Base-by-base conservation (phyloP, 2,329 filamentous ascomycete genomes). In the Trichoderma simmonsii region DNA sequence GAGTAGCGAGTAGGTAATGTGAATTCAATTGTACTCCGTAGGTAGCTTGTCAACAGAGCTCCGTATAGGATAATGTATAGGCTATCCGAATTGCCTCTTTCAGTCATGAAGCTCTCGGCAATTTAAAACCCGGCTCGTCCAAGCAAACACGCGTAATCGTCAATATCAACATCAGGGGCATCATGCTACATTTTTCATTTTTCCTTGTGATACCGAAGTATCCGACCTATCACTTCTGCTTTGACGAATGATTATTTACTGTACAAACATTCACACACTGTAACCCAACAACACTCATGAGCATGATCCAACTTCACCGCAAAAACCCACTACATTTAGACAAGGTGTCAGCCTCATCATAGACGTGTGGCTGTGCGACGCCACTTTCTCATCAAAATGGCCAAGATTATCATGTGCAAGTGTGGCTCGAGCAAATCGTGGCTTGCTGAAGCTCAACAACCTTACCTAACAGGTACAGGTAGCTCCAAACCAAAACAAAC, bases 351-450 rank as follows among this genome's bases (percentile, higher is more conserved):
- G 43, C 15, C 57, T 60, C 30, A 21, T 6, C 48, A 28, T 26
- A n/a, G 32, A 61, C 28, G 4, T 63, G 70, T 64, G 64, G 70
- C 70, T 63, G 63, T 63, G 64, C 57, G 14, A 4, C 61, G 61
- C 51, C 59, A 57, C 60, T 3, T 21, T 57, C 51, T 24, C 43
- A 15, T 54, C 39, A 24, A 65, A 6, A 15, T 14, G 24, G 60
- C 6, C 56, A 21, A 43, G 14, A 30, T 24, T 64, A 21, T 14
- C 26, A 51, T n/a, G 36, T 59, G 36, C 54, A 24, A 34, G 18
- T 60, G 34, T 60, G 54, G 66, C 39, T 67, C 15, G 0, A 48
- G 2, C 36, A 34, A 18, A 32, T 36, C 2, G 63, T 72, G 64
- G 64, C 70, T 68, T 30, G 43, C 39, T 30, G 54, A 48, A 57